phyloP scores from a whole-genome alignment of 305 asterid genomes.

The Fraxinus platypoda region DNA sequence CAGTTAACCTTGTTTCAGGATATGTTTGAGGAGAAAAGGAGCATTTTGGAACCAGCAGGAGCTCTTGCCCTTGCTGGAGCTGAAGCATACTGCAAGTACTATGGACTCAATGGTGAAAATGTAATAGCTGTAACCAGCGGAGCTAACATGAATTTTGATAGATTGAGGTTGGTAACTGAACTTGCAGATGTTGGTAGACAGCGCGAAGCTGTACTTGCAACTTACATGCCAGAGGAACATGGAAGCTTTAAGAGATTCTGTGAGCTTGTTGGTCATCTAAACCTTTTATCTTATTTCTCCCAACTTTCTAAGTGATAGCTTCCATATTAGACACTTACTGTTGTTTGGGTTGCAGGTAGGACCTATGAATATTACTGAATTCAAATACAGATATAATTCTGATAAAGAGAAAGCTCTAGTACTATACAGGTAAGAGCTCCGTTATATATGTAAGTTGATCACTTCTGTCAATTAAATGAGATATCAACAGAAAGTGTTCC shows the following conservation, averaged over 20 bases:
- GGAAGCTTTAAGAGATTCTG: slow-evolving; percentile 81
- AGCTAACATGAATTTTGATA: slow-evolving; percentile 95
- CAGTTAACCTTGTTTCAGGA: slow-evolving; percentile 44
- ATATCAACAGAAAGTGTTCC: neutral
- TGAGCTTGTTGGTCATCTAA: slow-evolving; percentile 58
- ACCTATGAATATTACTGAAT: slow-evolving; percentile 86
- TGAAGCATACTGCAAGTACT: slow-evolving; percentile 85
- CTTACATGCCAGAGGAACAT: slow-evolving; percentile 76
- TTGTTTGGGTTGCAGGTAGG: slow-evolving; percentile 68
- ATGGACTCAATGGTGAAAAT: slow-evolving; percentile 66
- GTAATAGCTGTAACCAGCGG: slow-evolving; percentile 92
- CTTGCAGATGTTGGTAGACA: slow-evolving; percentile 94
- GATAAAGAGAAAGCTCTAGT: slow-evolving; percentile 69
- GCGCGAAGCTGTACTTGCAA: slow-evolving; percentile 90
- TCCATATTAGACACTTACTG: slow-evolving; percentile 7
- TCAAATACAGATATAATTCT: slow-evolving; percentile 77
- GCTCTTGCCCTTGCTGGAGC: slow-evolving; percentile 97
- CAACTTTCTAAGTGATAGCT: neutral
- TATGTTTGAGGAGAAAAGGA: slow-evolving; percentile 95
- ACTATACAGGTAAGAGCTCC: slow-evolving; percentile 67
- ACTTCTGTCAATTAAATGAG: neutral
- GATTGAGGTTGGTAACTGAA: slow-evolving; percentile 91
- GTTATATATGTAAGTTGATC: neutral
- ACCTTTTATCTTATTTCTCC: slow-evolving; percentile 1
- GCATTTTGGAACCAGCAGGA: slow-evolving; percentile 45